phyloP scores from a whole-genome alignment of 2,329 filamentous ascomycete species.

The Fusarium sublunatum region DNA sequence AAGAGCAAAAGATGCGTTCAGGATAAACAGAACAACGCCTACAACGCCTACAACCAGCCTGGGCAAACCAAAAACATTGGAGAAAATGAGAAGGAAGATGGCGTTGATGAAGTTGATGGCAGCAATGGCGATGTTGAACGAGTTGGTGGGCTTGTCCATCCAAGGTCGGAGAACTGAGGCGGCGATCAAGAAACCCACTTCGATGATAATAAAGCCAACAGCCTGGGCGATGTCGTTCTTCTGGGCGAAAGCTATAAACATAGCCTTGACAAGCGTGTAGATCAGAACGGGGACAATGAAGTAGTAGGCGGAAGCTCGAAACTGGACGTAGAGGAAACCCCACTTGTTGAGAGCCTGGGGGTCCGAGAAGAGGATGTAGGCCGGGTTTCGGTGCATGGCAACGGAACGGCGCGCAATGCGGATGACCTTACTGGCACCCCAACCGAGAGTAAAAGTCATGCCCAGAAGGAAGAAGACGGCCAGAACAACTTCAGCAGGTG shows the following conservation, averaged over 20 bases:
- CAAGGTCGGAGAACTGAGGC: constrained; percentile 87
- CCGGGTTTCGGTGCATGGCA: constrained; percentile 92
- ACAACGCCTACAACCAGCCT: constrained; percentile 86
- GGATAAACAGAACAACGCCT: constrained; percentile 88
- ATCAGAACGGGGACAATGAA: constrained; percentile 84
- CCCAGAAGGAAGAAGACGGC: constrained; percentile 90
- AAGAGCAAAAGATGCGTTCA: constrained; percentile 85
- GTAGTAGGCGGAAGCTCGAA: constrained; percentile 95
- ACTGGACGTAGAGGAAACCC: constrained; percentile 98
- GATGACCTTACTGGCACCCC: constrained; percentile 91
- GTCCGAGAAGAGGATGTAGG: constrained; percentile 96
- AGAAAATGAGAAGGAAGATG: constrained; percentile 90
- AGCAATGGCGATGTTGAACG: constrained; percentile 93
- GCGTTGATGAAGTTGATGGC: constrained; percentile 91
- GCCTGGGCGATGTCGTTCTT: constrained; percentile 77
- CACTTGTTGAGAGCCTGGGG: constrained; percentile 95
- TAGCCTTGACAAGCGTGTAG: constrained; percentile 86
- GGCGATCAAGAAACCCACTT: constrained; percentile 79
- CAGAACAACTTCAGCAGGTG: constrained; percentile 84
- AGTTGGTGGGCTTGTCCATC: constrained; percentile 99
- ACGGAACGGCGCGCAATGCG: constrained; percentile 89
- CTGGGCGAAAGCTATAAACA: constrained; percentile 89
- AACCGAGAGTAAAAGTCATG: constrained; percentile 80
- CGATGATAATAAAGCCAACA: constrained; percentile 83
- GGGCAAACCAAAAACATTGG: constrained; percentile 85